Evolutionary conservation across 73 alveolate species (phyloP), one percentile per base, ranked within the genome.

Genomic region (Paraurostyla sp.): DNA sequence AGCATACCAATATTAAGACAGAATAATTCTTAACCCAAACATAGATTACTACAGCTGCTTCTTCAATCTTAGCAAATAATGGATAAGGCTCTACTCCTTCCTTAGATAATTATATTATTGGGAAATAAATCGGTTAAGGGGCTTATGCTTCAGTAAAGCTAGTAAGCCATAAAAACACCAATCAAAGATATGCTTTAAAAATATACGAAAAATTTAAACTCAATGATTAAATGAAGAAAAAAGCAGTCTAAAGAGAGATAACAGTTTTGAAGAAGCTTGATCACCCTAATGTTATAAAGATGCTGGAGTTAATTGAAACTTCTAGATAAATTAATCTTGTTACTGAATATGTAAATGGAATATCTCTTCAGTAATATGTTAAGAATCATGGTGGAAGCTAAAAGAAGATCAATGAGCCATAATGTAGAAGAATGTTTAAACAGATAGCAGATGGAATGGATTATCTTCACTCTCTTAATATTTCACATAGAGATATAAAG

Each of bases 291-390:
- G 93, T 97, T 16, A 93, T 97, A 13, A 80, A 93, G 86, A 73
- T 89, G 22, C 73, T 76, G 57, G 99, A 95, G 65, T 92, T 94
- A 1, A 91, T 82, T 76, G 98, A 97, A 68, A 94, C 98, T 43
- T 20, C 76, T 27, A 63, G 76, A 16, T 85, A 87, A 56, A 86
- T 97, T 59, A 95, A 94, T 83, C 84, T 97, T 40, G 96, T 97
- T 16, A 95, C 93, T 96, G 99, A 97, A 89, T 93, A 89, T 75
- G 96, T 92, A n/a, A 90, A 88, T 50, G 95, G 98, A 11, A 93
- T 96, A 30, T 96, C 98, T 41, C 83, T 97, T 36, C 84, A 92
- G 76, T 88, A 94, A 58, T 96, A 86, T 84, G 90, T 96, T 0
- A 96, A 93, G 56, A 41, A 68, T 46, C 32, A 35, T 42, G 75